phyloP scores from a whole-genome alignment of 129 eudicot species.

The Kitagawia praeruptora region DNA sequence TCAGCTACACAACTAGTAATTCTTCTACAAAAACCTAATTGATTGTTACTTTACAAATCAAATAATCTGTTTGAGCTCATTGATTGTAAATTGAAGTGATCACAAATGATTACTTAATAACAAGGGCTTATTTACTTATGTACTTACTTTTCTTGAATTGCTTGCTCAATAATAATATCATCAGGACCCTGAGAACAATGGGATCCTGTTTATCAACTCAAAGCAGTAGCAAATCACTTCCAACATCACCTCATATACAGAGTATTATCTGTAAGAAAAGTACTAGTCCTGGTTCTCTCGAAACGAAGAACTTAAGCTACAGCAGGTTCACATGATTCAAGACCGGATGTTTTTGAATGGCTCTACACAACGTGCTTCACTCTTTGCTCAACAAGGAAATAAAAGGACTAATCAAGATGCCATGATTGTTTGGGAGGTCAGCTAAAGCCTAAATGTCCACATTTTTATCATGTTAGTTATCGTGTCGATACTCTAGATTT shows the following conservation, averaged over 20 bases:
- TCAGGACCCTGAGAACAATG: not conserved
- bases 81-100: too few species aligned
- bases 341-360: not conserved
- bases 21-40: too few species aligned
- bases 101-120: too few species aligned
- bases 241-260: not conserved
- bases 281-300: not conserved
- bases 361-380: constrained; percentile 33
- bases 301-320: not conserved
- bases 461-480: too few species aligned
- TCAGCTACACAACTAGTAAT: too few species aligned
- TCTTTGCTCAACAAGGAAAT: constrained; percentile 86
- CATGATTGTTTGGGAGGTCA: constrained; percentile 98
- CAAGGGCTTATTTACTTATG: too few species aligned
- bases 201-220: not conserved
- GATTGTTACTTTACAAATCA: too few species aligned
- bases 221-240: not conserved
- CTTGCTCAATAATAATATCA: too few species aligned
- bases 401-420: constrained; percentile 99
- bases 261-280: not conserved
- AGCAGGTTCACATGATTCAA: not conserved
- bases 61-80: too few species aligned
- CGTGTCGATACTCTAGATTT: too few species aligned
- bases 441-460: not conserved
- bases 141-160: too few species aligned